phyloP scores from a whole-genome alignment of 768 basidiomycete species.

The Imleria badia region DNA sequence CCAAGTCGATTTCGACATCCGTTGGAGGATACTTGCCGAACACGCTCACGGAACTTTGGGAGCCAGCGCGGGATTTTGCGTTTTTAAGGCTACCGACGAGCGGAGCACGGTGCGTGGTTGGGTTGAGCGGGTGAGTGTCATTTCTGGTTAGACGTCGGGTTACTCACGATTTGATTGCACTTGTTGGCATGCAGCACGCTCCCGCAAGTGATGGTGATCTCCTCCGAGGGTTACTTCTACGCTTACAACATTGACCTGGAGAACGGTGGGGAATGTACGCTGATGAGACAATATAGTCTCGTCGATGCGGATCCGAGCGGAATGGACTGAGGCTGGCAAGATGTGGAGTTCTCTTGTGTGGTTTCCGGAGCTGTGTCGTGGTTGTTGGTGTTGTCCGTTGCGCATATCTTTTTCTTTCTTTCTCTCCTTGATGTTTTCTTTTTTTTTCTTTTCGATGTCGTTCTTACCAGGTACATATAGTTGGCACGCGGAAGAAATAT shows the following conservation, averaged over 20 bases:
- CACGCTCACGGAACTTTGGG: constrained; percentile 94
- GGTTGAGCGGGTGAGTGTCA: constrained; percentile 75
- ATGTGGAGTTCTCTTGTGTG: not conserved
- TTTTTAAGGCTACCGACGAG: constrained; percentile 78
- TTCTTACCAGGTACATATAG: constrained; percentile 3
- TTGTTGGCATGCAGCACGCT: constrained; percentile 59
- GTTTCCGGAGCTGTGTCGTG: not conserved
- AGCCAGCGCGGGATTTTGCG: constrained; percentile 93
- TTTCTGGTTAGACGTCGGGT: not conserved
- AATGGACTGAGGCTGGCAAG: constrained; percentile 26
- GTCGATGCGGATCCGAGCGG: constrained; percentile 29
- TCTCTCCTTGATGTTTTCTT: not conserved
- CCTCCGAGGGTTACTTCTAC: constrained; percentile 94
- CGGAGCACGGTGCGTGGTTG: constrained; percentile 84
- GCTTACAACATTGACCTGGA: constrained; percentile 95
- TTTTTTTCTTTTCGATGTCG: not conserved
- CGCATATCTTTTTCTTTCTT: not conserved
- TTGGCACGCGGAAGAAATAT: not conserved
- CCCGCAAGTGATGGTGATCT: constrained; percentile 97
- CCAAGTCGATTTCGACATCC: constrained; percentile 72
- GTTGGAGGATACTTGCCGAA: constrained; percentile 86
- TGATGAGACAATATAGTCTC: constrained; percentile 89
- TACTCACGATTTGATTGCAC: constrained; percentile 2
- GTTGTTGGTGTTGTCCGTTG: not conserved
- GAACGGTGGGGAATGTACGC: constrained; percentile 89